Conservation (phyloP, 2,329 filamentous ascomycete species). For the Xylariaceae sp. region DNA sequence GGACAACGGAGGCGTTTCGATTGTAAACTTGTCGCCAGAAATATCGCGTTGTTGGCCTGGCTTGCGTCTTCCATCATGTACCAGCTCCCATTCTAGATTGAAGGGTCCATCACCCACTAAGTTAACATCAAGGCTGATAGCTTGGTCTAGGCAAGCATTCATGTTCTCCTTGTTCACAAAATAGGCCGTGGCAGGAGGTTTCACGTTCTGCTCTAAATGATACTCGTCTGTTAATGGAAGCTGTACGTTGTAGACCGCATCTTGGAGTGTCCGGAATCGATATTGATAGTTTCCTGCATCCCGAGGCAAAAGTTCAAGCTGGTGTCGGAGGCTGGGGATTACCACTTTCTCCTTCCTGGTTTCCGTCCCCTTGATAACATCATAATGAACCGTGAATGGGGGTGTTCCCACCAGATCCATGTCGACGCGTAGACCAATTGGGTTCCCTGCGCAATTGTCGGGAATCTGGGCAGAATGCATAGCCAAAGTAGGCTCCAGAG, state of each 20-base stretch:
- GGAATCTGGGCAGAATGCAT: conserved; percentile 75
- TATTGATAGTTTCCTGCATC: conserved; percentile 84
- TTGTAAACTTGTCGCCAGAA: conserved; percentile 56
- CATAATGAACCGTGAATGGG: conserved; percentile 79
- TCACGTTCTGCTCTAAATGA: conserved; percentile 77
- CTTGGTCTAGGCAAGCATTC: conserved; percentile 76
- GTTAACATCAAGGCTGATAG: conserved; percentile 65
- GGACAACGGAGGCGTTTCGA: conserved; percentile 67
- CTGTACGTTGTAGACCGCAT: conserved; percentile 68
- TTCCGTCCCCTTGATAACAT: conserved; percentile 58
- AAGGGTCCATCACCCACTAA: conserved; percentile 83
- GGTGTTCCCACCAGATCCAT: conserved; percentile 88
- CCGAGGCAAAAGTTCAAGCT: conserved; percentile 75
- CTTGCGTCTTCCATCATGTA: conserved; percentile 80
- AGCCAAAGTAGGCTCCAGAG: conserved; percentile 73
- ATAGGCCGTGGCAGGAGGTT: conserved; percentile 80
- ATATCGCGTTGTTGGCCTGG: conserved; percentile 62
- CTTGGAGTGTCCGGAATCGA: conserved; percentile 72
- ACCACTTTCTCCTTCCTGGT: conserved; percentile 49
- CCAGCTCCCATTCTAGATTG: conserved; percentile 83
- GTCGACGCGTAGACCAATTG: conserved; percentile 82
- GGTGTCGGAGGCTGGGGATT: conserved; percentile 69
- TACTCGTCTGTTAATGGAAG: conserved; percentile 28
- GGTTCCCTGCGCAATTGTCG: conserved; percentile 91
- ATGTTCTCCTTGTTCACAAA: conserved; percentile 52